Base-by-base conservation (phyloP, 2,329 filamentous ascomycete genomes). In the Calonectria ilicicola region DNA sequence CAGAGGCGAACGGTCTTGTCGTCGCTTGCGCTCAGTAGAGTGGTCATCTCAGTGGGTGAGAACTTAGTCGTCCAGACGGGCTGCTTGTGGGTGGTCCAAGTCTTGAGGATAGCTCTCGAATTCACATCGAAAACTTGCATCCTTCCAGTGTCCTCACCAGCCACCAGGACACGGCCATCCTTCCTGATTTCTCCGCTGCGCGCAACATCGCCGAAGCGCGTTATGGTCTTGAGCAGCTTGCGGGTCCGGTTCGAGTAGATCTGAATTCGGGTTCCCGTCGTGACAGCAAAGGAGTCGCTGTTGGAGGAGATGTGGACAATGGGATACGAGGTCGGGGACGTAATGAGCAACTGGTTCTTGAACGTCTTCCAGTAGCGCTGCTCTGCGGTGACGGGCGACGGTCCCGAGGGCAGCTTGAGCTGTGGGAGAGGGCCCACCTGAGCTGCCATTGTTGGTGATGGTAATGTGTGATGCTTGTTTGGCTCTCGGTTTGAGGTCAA, bases 331-430 rank as follows among this genome's bases (percentile, higher is more conserved):
- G 97, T 95, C 76, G 96, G 95, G 75, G 96, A 98, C 56, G 97
- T 94, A 74, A 98, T 92, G 74, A 96, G 92, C 70, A 98, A 91
- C 77, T 96, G 94, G 78, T 96, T 97, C 86, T 95, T 95, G 88
- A 99, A 99, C 15, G 94, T 93, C 82, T 93, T 94, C 97, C 97
- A 99, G 89, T 98, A 98, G 77, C 93, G 91, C 86, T 98, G 96
- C 87, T 99, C 97, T 38, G 96, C 93, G 7, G 96, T 98, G 60
- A 96, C 86, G 67, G 95, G 93, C 47, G 93, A 93, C 70, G 95
- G 95, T 64, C 95, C 94, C 75, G 94, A 90, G 70, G 96, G 92
- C 81, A 97, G 90, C 89, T 95, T 97, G 81, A 97, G 87, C 83
- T 93, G 93, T 83, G 92, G 92, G 77, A 98, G 87, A 73, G 94